Base-by-base conservation (phyloP, 2,329 filamentous ascomycete species). In the Aureobasidium sp. region DNA sequence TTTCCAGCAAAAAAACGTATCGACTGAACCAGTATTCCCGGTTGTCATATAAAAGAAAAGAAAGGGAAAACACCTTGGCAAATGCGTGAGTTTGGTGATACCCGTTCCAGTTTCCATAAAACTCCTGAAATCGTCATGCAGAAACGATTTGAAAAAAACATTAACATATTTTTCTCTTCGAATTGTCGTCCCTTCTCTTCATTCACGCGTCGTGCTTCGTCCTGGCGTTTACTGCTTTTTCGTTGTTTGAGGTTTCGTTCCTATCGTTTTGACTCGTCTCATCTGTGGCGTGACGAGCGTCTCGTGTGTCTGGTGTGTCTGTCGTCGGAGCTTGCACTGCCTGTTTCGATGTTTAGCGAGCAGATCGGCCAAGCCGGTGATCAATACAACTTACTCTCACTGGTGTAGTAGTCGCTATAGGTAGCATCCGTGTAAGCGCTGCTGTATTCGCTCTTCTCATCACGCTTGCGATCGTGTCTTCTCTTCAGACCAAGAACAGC, bases 241-340 rank as follows among this genome's bases (percentile, higher is more conserved):
- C 6, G 10, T 50, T 11, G 1, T 34, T 14, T n/a, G 16, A 1
- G 7, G 3, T 14, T 6, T 32, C 34, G 6, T 37, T 12, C 40
- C 35, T 29, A 21, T 41, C 35, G 47, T 51, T 14, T 19, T 51
- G 66, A 64, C 17, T 62, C 59, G 6, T 29, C 21, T 38, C 37
- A 52, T 52, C 48, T 42, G 48, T 52, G 50, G 21, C 51, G 51
- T 27, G 51, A 54, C 17, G 51, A 34, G 27, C 41, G 51, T 34
- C 66, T 60, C 16, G 70, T 69, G 53, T 68, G 64, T 57, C 70
- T 64, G 24, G 70, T 72, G 30, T 68, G 62, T 32, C 70, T 63
- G 54, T 73, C 70, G 48, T 73, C 71, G n/a, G 71, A 73, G 54
- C 70, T 73, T 61, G 69, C 70, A 61, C 69, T 71, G 57, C 70